Evolutionary conservation across 305 asterid species (phyloP).

Genomic region (Fraxinus velutina): DNA sequence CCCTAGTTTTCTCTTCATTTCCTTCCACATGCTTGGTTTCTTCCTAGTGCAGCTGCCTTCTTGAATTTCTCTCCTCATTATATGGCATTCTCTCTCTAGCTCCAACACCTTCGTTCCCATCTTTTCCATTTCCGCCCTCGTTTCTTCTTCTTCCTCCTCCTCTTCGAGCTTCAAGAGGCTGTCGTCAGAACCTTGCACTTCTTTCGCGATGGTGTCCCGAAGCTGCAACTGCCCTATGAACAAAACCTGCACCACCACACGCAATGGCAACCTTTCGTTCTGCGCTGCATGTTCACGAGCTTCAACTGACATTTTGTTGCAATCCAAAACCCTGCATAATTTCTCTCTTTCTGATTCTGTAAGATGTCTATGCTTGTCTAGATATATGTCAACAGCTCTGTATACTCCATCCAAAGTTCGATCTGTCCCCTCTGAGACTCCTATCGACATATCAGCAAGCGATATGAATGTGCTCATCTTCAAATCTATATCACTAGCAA

Average conservation of each 20-base stretch:
- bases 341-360: conserved; percentile 63
- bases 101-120: conserved; percentile 64
- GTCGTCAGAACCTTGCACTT: conserved; percentile 9
- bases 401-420: conserved; percentile 52
- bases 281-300: conserved; percentile 64
- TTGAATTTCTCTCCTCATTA: conserved; percentile 60
- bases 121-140: conserved; percentile 54
- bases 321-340: conserved; percentile 54
- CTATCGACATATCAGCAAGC: conserved; percentile 51
- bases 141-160: conserved; percentile 32
- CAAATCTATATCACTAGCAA: conserved; percentile 57
- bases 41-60: conserved; percentile 20
- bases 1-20: conserved; percentile 85
- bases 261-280: conserved; percentile 57
- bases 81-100: conserved; percentile 57
- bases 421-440: conserved; percentile 40
- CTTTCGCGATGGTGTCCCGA: conserved; percentile 40
- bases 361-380: conserved; percentile 62
- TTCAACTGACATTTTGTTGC: conserved; percentile 51
- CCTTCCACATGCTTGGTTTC: conserved; percentile 63
- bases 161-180: conserved; percentile 19
- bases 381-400: conserved; percentile 58
- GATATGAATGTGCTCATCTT: conserved; percentile 41
- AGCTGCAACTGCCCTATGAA: conserved; percentile 58
- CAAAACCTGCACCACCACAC: conserved; percentile 65